Conservation (phyloP, 345 rosid genomes). For the Pseudoturritis turrita region DNA sequence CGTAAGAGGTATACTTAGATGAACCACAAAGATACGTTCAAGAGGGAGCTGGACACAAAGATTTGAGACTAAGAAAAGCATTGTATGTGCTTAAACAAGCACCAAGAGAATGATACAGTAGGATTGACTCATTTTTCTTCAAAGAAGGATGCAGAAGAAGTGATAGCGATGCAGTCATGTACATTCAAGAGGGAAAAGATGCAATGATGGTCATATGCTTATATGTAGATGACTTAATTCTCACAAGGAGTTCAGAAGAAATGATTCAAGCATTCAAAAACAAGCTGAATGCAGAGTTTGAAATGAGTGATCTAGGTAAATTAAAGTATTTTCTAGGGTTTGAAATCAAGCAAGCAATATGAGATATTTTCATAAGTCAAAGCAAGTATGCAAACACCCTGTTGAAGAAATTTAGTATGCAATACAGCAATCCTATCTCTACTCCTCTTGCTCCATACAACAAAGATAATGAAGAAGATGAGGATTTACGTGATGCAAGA, state of each 20-base stretch:
- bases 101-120: neutral
- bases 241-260: neutral
- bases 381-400: neutral
- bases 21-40: neutral
- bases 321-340: too few species aligned
- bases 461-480: neutral
- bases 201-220: neutral
- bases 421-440: neutral
- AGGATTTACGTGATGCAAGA: neutral
- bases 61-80: neutral
- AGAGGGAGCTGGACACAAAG: neutral
- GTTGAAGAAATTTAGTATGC: neutral
- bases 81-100: neutral
- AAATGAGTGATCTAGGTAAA: neutral
- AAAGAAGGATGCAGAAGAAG: neutral
- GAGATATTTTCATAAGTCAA: neutral
- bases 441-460: neutral
- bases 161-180: neutral
- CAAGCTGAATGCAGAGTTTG: neutral
- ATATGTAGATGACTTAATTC: neutral
- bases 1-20: neutral
- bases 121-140: too few species aligned
- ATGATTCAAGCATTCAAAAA: neutral
- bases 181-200: neutral
- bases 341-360: neutral